phyloP scores from a whole-genome alignment of 1,284 basidiomycete species.

The Tremellales sp. region DNA sequence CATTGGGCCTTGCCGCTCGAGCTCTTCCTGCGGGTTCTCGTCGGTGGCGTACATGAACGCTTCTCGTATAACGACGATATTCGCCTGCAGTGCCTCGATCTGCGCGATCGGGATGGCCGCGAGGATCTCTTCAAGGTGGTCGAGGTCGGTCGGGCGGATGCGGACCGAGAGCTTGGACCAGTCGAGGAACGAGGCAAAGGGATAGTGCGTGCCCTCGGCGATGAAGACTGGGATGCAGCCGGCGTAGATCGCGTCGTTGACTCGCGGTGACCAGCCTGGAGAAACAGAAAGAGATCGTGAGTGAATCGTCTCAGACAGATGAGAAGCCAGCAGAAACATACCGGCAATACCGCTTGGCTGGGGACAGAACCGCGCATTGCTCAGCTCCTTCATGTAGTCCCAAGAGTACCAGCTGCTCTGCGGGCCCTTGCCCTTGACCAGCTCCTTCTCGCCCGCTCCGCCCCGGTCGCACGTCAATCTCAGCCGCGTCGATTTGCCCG shows the following conservation, averaged over 20 bases:
- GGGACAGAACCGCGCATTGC: constrained; percentile 49
- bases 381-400: constrained; percentile 49
- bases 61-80: constrained; percentile 48
- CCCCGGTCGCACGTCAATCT: constrained; percentile 43
- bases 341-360: constrained; percentile 48
- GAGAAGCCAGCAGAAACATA: constrained; percentile 21
- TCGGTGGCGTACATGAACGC: constrained; percentile 50
- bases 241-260: constrained; percentile 51
- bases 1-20: constrained; percentile 46
- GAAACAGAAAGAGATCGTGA: background rate
- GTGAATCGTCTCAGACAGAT: background rate
- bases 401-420: constrained; percentile 36
- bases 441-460: constrained; percentile 36
- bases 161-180: constrained; percentile 43
- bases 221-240: constrained; percentile 50
- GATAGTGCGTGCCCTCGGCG: constrained; percentile 40
- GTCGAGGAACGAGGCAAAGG: constrained; percentile 46
- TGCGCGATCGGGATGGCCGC: constrained; percentile 42
- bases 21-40: constrained; percentile 42
- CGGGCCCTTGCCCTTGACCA: constrained; percentile 38
- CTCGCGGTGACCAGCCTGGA: constrained; percentile 49
- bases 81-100: constrained; percentile 49
- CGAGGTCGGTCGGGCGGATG: constrained; percentile 37
- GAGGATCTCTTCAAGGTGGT: constrained; percentile 43
- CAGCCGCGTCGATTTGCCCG: constrained; percentile 44